Percentiles rank a stretch among this genome's conserved stretches.
phyloP scores from a whole-genome alignment of 2,329 filamentous ascomycete genomes.

The Graphilbum sp. region DNA sequence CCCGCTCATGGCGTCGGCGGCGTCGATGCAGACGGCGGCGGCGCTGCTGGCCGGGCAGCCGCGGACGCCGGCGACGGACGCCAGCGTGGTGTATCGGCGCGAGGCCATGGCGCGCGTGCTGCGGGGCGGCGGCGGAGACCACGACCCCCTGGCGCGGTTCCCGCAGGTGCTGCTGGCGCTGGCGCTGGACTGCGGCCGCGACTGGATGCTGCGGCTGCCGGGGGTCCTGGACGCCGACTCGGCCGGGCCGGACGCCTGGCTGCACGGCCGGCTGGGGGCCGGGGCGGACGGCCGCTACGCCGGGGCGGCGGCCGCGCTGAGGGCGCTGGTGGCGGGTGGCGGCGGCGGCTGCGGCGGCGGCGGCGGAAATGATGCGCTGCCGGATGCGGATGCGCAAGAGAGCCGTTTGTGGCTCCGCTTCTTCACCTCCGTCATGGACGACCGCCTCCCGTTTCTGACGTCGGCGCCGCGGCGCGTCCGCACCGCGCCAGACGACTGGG shows the following conservation, averaged over 20 bases:
- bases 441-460: neutral
- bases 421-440: constrained; percentile 2
- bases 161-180: constrained; percentile 6
- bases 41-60: neutral
- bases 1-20: constrained; percentile 1
- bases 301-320: neutral
- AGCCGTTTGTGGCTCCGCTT: constrained; percentile 7
- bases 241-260: neutral
- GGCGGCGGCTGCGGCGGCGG: too few species aligned
- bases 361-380: too few species aligned
- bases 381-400: too few species aligned
- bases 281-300: neutral
- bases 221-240: neutral
- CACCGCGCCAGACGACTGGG: constrained; percentile 1
- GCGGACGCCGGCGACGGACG: too few species aligned
- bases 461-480: constrained; percentile 6
- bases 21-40: neutral
- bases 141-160: too few species aligned
- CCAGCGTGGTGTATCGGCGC: too few species aligned
- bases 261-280: constrained; percentile 1
- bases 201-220: constrained; percentile 8
- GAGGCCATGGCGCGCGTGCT: neutral
- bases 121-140: neutral
- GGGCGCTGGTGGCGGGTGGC: too few species aligned
- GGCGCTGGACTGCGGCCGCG: constrained; percentile 8